Evolutionary conservation across 1,284 basidiomycete species (phyloP).

Genomic region (Naganishia sp.): DNA sequence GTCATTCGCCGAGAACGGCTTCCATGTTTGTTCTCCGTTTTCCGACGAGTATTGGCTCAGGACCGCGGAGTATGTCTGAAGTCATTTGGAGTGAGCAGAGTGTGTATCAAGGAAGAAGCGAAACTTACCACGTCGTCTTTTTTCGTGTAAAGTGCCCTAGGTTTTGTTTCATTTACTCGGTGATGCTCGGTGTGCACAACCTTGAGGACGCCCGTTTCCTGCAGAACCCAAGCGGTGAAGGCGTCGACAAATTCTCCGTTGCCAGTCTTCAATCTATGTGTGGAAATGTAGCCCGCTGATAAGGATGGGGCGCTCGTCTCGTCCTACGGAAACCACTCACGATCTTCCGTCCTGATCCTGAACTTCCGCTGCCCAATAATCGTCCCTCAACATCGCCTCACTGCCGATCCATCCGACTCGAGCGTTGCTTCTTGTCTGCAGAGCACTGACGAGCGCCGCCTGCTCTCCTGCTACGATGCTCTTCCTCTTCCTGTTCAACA

Average conservation of each 20-base stretch:
- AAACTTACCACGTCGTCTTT: slow-evolving; percentile 77
- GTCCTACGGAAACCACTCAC: slow-evolving; percentile 54
- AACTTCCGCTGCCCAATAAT: slow-evolving; percentile 48
- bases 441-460: slow-evolving; percentile 76
- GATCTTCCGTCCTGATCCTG: slow-evolving; percentile 36
- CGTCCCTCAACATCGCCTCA: slow-evolving; percentile 69
- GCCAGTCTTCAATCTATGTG: slow-evolving; percentile 60
- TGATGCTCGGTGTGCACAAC: slow-evolving; percentile 76
- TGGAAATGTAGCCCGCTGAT: neutral
- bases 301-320: neutral
- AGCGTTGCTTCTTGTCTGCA: slow-evolving; percentile 79
- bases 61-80: slow-evolving; percentile 70
- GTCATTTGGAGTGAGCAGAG: neutral
- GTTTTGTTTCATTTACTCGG: slow-evolving; percentile 58
- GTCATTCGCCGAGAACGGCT: slow-evolving; percentile 69
- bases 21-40: slow-evolving; percentile 59
- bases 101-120: neutral
- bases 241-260: slow-evolving; percentile 75
- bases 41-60: slow-evolving; percentile 44
- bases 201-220: slow-evolving; percentile 77
- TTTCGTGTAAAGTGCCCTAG: slow-evolving; percentile 69
- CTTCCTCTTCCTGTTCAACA: slow-evolving; percentile 63
- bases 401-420: slow-evolving; percentile 81
- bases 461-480: slow-evolving; percentile 70
- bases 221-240: slow-evolving; percentile 85